Evolutionary conservation across 176 grass and related monocot species (phyloP).

Genomic region (Pontederia crassipes): DNA sequence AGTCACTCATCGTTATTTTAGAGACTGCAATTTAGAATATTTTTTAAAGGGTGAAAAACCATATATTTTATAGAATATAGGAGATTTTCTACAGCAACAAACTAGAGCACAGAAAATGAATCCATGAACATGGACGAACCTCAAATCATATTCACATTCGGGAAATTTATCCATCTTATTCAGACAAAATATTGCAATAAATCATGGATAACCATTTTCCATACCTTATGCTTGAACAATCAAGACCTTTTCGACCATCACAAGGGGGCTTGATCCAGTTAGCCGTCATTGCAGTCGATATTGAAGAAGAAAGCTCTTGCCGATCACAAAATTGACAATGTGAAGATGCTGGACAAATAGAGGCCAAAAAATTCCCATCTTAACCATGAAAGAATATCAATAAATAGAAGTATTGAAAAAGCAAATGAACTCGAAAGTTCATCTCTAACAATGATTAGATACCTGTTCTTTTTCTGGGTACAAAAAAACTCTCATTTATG

Average conservation of each 20-base stretch:
- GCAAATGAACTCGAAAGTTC: neutral
- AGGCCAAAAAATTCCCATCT: conserved; percentile 4
- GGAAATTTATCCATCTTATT: neutral
- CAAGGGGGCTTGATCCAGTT: conserved; percentile 63
- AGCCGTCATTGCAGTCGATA: conserved; percentile 42
- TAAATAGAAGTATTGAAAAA: neutral
- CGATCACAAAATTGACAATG: conserved; percentile 12
- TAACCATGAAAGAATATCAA: neutral
- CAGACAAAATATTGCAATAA: neutral
- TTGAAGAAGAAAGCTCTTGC: conserved; percentile 22
- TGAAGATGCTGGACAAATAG: conserved; percentile 9
- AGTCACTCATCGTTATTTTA: no score
- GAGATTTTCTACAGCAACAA: no score
- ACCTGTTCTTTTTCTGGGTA: no score
- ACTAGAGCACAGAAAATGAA: no score
- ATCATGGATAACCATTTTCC: neutral
- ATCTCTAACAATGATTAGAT: no score
- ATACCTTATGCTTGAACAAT: conserved; percentile 61
- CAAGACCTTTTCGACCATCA: conserved; percentile 30
- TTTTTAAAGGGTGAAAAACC: no score
- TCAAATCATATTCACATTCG: no score
- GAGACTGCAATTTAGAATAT: no score
- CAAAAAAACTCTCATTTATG: no score
- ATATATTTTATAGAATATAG: no score
- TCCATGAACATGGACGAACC: no score